Evolutionary conservation across 495 filamentous ascomycete species (phyloP), one percentile per base, ranked within the genome.

Genomic region (Aspergillus taichungensis): DNA sequence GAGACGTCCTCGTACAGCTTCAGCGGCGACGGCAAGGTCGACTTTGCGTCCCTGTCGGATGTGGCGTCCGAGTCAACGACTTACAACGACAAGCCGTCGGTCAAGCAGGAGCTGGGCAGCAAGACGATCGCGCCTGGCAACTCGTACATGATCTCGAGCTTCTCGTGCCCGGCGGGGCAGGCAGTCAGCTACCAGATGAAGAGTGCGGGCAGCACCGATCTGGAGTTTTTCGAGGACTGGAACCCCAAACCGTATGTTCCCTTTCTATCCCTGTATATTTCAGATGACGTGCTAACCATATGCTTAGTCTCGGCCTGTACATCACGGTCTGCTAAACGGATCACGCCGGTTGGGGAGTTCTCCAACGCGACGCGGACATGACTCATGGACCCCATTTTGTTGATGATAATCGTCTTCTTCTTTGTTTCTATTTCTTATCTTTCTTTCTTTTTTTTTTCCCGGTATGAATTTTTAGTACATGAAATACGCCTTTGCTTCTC

Each of bases 211-310:
- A 64, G 58, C 45, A 73, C 79, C 13, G 53, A 71, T 36, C 54
- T 88, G n/a, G 61, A 78, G 42, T 86, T 76, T 53, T 79, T 81
- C 60, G 68, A 88, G 57, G 76, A 84, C 56, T 79, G 57, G 47
- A 78, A 76, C 51, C 76, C 76, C 14, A 66, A 67, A 42, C 76
- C 82, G 53, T 69, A 62, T 53, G 67, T 66, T 32, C 30, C 27
- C 45, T 30, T 28, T 30, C 13, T 7, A 18, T 13, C 7, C 7
- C 24, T n/a, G 13, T 7, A 29, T 11, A n/a, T 46, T 13, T 34
- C 2, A 3, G n/a, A 50, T 30, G 30, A 13, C 40, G 10, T 12
- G 41, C 59, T 68, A 62, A 69, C 53, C n/a, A 9, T 37, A 14
- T 7, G 27, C 12, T 42, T 42, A 69, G 66, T 37, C 72, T 84